These are phyloP conservation scores for Cytospora mali DNA, from an alignment of 2,329 filamentous ascomycete genomes.

Conservation along the genomic window DNA sequence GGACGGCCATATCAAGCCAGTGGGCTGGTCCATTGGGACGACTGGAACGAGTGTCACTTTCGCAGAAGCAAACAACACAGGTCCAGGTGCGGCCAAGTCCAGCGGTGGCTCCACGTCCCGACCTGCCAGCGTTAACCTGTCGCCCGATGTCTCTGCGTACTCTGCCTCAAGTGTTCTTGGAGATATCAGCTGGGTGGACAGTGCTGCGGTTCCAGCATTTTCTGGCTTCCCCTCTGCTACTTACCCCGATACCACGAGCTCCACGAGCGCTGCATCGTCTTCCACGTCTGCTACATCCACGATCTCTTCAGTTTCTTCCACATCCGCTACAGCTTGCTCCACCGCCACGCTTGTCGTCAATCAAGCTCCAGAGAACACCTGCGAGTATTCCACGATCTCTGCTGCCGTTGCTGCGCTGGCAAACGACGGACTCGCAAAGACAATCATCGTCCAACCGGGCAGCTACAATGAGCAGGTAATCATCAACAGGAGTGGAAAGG, in stretches of 20 bases:
- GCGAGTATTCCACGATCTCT: slow-evolving; percentile 45
- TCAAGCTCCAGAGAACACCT: slow-evolving; percentile 34
- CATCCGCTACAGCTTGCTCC: slow-evolving; percentile 25
- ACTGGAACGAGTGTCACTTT: slow-evolving; percentile 36
- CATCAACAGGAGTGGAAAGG: slow-evolving; percentile 44
- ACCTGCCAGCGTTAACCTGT: background rate
- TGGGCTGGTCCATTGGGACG: slow-evolving; percentile 35
- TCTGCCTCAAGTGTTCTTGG: slow-evolving; percentile 34
- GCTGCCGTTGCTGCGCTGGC: slow-evolving; percentile 48
- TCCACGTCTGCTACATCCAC: slow-evolving; percentile 15
- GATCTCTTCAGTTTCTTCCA: slow-evolving; percentile 8
- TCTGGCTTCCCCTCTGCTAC: slow-evolving; percentile 14
- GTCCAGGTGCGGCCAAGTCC: slow-evolving; percentile 33
- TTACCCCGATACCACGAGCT: slow-evolving; percentile 11
- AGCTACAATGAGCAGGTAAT: slow-evolving; percentile 46
- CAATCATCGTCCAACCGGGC: slow-evolving; percentile 44
- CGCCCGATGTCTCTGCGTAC: slow-evolving; percentile 28
- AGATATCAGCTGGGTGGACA: slow-evolving; percentile 39
- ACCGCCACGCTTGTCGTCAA: slow-evolving; percentile 40
- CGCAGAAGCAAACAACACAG: slow-evolving; percentile 39
- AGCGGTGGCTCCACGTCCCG: slow-evolving; percentile 30
- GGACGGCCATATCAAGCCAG: slow-evolving; percentile 34
- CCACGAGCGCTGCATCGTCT: slow-evolving; percentile 5
- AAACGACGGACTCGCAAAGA: slow-evolving; percentile 43
- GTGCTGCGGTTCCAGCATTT: slow-evolving; percentile 34